Base-by-base conservation (phyloP, 345 rosid genomes). In the Brassica incana region DNA sequence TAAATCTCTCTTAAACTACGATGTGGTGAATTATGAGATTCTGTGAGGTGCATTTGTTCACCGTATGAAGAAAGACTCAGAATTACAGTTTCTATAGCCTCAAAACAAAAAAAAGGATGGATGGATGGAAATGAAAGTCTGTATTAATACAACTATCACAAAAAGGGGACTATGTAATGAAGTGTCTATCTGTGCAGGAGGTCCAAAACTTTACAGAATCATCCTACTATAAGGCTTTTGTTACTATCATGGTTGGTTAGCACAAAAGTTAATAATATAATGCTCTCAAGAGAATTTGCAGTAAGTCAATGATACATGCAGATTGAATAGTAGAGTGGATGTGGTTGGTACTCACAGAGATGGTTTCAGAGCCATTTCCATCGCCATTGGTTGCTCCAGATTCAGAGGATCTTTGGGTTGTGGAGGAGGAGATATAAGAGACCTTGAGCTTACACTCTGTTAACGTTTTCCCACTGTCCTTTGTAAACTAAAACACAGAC, bases 371-470 rank as follows among this genome's bases (percentile, higher is more conserved):
- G 86, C 84, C 84, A 60, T 20, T 80, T 52, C 81, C 38, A 79
- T 88, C 80, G 77, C 75, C 85, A 86, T 68, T 85, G 43, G 84
- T 77, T 62, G 79, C 77, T 67, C 86, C 89, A 64, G 89, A 88
- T 65, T 84, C 91, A 58, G 85, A 81, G 75, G 81, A 85, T 71
- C 81, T 91, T 77, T 84, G 87, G 43, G 88, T 33, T 18, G 95
- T 81, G 23, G 89, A 83, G 14, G 91, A 87, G 54, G 91, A 20
- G 62, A 80, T 67, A 73, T 93, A 91, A 1, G 87, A 77, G 78
- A 93, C 99, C 86, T 87, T 95, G 68, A 95, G 97, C 86, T 90
- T 91, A 85, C 87, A 84, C 76, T 95, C 99, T 80, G 92, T 88
- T 63, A 95, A 78, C 20, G 80, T 64, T 84, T 81, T 92, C 76